Base-by-base conservation (phyloP, 2,329 filamentous ascomycete genomes). In the Cordyceps cateniannulata region DNA sequence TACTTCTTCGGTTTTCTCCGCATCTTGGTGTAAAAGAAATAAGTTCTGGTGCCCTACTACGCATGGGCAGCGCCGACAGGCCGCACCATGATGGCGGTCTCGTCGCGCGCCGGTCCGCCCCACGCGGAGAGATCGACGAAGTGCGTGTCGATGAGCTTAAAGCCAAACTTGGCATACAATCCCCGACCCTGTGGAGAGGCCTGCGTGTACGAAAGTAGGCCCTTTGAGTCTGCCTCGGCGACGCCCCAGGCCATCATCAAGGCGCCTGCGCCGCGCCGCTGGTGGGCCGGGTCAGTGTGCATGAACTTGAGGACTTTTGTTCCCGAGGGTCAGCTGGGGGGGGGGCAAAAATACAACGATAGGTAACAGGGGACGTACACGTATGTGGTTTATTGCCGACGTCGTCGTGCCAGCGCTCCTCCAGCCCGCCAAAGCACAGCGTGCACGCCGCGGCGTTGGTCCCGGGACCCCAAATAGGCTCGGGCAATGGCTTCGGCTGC, bases 361-460 rank as follows among this genome's bases (percentile, higher is more conserved):
- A 35, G 29, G 2, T 20, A n/a, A n/a, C 4, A 9, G 5, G 38
- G 38, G 4, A 38, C 53, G 22, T 48, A 57, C 53, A 57, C 14
- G 53, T 42, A 32, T 57, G 53, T 10, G 53, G 53, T 16, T 38
- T 57, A 27, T 27, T 20, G n/a, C 42, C 53, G 8, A 57, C 42
- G 14, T 45, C 44, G 10, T 57, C 53, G 29, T 48, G 14, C 53
- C 53, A 57, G 6, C 22, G 42, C 53, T 20, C 22, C 6, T 57
- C 27, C 25, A 57, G 29, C 10, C 53, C 53, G 29, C 53, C 53
- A 57, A 48, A 57, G 44, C 48, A 57, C 18, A 47, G 42, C 42
- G 47, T 32, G 29, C 53, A 57, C 18, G 53, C 53, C 20, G 32
- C 53, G 29, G 40, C 25, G 25, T 57, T 57, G n/a, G 53, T 57